Base-by-base conservation (phyloP, 2,329 filamentous ascomycete species). In the Fonsecaea pedrosoi region DNA sequence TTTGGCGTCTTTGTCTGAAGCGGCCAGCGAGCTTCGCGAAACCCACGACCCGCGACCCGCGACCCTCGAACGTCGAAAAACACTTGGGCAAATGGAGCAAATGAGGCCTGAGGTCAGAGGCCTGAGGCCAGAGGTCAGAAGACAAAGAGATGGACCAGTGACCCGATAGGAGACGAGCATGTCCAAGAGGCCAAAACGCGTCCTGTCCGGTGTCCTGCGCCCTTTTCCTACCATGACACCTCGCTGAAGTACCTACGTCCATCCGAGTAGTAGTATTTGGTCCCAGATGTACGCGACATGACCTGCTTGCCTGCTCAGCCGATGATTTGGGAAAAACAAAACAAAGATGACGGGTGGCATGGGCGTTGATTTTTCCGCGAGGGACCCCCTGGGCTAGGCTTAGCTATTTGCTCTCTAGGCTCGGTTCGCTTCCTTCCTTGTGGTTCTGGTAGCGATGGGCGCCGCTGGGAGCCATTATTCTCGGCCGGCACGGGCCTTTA, bases 91-190 rank as follows among this genome's bases (percentile, higher is more conserved):
- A 15, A 34, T 25, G 10, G 54, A 15, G 10, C 13, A 50, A 25
- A 30, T 9, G 55, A 58, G 55, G 30, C 34, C 25, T 25, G 25
- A 25, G 25, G 25, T 25, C 25, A 25, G 2, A 25, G 21, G 21
- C 2, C 21, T 1, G 21, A 25, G 25, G 25, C 2, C 55, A 42
- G 18, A 58, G 55, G 60, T 62, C 60, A 62, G 60, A 56, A 56
- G 60, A 62, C 60, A 45, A 45, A 12, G 18, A 42, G 50, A 35
- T 15, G 18, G 35, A 32, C 60, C 60, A 62, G 50, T 62, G 60
- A 55, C 50, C 60, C 35, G 10, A 12, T 4, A 32, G 30, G 30
- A 32, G 30, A 32, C 30, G 30, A 32, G 30, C 30, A 32, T 5
- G 30, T 32, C 30, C 30, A 32, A 32, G 30, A 32, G 30, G 21